These are phyloP conservation scores for Primulina tabacum DNA, from an alignment of 257 asterid genomes.

Conservation along the genomic window DNA sequence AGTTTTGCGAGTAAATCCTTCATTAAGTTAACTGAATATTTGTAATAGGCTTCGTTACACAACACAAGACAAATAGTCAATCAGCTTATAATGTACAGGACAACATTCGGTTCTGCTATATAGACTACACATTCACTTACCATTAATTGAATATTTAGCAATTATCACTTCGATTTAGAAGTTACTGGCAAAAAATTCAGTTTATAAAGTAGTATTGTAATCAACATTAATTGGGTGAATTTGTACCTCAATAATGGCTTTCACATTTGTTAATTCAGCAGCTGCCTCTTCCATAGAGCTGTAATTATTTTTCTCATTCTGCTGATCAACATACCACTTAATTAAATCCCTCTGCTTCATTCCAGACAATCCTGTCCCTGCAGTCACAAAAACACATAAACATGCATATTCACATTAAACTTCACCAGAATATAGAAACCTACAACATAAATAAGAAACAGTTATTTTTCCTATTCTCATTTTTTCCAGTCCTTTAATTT, in stretches of 20 bases:
- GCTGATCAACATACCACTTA: slow-evolving; percentile 79
- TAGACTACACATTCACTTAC: background rate
- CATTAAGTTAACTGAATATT: no score
- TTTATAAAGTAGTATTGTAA: background rate
- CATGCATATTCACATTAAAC: background rate
- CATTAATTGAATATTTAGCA: background rate
- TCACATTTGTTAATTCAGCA: slow-evolving; percentile 69
- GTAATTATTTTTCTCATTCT: slow-evolving; percentile 71
- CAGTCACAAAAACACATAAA: background rate
- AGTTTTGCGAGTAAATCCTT: background rate
- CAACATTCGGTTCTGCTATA: background rate
- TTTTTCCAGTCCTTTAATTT: background rate
- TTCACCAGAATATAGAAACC: slow-evolving; percentile 3
- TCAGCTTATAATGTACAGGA: background rate
- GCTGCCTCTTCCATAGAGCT: slow-evolving; percentile 75
- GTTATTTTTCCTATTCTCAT: background rate
- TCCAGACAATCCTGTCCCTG: slow-evolving; percentile 78
- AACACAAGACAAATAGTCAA: background rate
- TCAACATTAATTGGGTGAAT: background rate
- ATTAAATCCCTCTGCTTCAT: slow-evolving; percentile 86
- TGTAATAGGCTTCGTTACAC: background rate
- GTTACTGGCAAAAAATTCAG: background rate
- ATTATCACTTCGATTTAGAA: background rate
- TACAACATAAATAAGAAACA: background rate
- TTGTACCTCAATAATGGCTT: slow-evolving; percentile 86